A percentile compares a stretch with the other conserved stretches of the same genome.
These are phyloP conservation scores for Biscogniauxia mediterranea DNA, from an alignment of 2,329 filamentous ascomycete genomes.

Conservation along the genomic window DNA sequence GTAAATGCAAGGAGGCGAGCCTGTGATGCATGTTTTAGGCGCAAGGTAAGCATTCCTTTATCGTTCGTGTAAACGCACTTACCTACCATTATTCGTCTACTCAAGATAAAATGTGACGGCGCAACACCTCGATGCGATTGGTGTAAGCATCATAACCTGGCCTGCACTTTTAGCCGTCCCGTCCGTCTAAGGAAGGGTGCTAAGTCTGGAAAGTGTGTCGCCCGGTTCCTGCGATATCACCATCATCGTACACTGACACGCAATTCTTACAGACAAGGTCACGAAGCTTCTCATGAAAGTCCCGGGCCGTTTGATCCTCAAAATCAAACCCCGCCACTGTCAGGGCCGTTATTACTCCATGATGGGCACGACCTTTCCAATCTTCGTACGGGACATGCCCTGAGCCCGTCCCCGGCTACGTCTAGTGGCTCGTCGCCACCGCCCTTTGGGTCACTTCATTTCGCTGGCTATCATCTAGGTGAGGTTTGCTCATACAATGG, in stretches of 20 bases:
- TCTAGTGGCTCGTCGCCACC: not conserved
- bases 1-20: not conserved
- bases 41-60: not conserved
- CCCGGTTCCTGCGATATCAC: not conserved
- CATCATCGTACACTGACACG: not conserved
- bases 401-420: not conserved
- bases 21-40: not conserved
- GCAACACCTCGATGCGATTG: not conserved
- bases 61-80: not conserved
- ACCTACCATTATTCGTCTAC: not conserved
- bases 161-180: not conserved
- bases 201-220: not conserved
- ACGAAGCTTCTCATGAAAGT: not conserved
- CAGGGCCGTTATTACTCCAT: not conserved
- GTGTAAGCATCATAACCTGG: not conserved
- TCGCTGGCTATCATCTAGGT: not conserved
- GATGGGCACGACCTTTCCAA: not conserved
- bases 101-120: not conserved
- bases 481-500: not conserved
- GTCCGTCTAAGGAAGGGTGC: not conserved
- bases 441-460: not conserved
- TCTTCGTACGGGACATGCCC: not conserved
- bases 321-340: not conserved
- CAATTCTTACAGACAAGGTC: not conserved
- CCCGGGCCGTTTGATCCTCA: not conserved